Evolutionary conservation across 1,284 basidiomycete species (phyloP), one percentile per base, ranked within the genome.

Genomic region (Cryptococcus sp.): DNA sequence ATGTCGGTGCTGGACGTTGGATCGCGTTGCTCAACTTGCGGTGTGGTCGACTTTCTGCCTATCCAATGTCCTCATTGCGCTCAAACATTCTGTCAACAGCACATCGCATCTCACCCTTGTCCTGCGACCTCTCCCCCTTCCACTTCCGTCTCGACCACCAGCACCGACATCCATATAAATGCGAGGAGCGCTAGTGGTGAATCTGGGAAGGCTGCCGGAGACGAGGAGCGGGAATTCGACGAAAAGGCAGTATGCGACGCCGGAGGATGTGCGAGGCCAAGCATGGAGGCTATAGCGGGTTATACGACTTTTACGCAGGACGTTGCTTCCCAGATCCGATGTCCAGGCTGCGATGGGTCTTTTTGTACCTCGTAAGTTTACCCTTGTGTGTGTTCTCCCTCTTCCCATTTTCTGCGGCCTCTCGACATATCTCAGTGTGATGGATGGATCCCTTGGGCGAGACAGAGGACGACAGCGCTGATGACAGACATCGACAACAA

Each of bases 21-120:
- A 7, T n/a, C 43, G 5, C 37, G 49, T 21, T 72, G 69, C 50
- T 24, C 51, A 4, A 9, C 53, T 4, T 72, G 69, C 51, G 16
- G 48, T 1, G 45, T 62, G 4, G 55, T 68, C 41, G 69, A 72
- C 47, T 72, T 72, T 47, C 58, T 72, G n/a, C 69, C 68, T 1
- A 57, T 63, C 24, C 50, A 42, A 3, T 72, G 69, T 42, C 52
- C 56, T 4, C 28, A 28, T 7, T 72, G 69, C 48, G 7, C 39
- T 3, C 43, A 53, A 10, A 25, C 46, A 5, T 70, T 62, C 58
- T 72, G 69, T 51, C 33, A 33, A 5, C 26, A 48, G 1, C 69
- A 72, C 45, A 59, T 72, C 25, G 48, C 53, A 16, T 33, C 50
- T 0, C 68, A 71, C 38, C 47, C 16, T 7, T 69, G 67, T 35